These are phyloP conservation scores for Paraconiothyrium brasiliense DNA, from an alignment of 2,329 filamentous ascomycete species.

Conservation along the genomic window DNA sequence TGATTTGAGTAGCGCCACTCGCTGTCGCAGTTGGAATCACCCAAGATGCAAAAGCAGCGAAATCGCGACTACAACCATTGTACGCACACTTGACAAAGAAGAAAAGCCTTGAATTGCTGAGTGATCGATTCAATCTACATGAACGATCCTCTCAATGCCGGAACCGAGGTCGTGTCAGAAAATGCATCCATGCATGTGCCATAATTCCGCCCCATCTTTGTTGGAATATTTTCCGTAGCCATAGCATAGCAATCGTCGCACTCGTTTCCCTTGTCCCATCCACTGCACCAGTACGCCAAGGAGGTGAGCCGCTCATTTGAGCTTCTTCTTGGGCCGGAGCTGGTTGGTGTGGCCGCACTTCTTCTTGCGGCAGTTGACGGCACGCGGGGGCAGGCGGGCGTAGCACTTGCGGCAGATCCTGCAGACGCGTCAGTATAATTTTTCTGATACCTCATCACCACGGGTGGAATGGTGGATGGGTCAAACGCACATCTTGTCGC, in stretches of 20 bases:
- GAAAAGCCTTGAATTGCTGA: conserved; percentile 33
- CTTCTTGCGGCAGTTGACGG: conserved; percentile 99
- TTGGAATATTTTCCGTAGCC: conserved; percentile 18
- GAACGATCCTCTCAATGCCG: conserved; percentile 33
- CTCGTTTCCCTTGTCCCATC: conserved; percentile 38
- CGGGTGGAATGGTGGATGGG: background rate
- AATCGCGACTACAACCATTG: too few relatives aligned
- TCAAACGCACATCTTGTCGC: conserved; percentile 83
- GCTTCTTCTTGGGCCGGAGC: conserved; percentile 99
- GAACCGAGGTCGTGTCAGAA: conserved; percentile 30
- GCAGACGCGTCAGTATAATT: conserved; percentile 10
- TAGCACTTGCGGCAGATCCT: conserved; percentile 99
- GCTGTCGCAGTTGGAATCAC: too few relatives aligned
- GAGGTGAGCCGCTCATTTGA: conserved; percentile 74
- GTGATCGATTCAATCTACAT: conserved; percentile 48
- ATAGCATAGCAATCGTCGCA: conserved; percentile 33
- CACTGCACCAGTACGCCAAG: conserved; percentile 42
- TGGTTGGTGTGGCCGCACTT: conserved; percentile 99
- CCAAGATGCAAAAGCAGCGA: background rate
- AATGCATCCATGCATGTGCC: background rate
- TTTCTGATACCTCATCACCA: background rate
- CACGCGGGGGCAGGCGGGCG: conserved; percentile 92
- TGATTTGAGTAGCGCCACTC: conserved; percentile 25
- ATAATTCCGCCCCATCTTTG: conserved; percentile 11
- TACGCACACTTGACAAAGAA: conserved; percentile 9